A percentile compares a stretch with the other conserved stretches of the same genome.
Conservation (phyloP, 2,329 filamentous ascomycete species). For the Colletotrichum sp. region DNA sequence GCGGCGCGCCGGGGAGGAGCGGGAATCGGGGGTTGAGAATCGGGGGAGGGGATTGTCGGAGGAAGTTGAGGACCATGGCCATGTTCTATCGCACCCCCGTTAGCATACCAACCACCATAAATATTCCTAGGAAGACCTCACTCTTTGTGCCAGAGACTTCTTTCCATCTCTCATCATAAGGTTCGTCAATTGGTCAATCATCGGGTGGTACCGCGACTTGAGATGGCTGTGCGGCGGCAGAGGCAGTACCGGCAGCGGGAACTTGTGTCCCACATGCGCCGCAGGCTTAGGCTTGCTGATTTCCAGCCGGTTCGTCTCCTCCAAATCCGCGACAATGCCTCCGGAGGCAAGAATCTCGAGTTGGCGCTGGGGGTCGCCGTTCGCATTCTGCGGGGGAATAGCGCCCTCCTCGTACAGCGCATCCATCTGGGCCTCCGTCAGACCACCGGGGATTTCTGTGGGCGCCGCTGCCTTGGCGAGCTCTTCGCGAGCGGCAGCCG, state of each 20-base stretch:
- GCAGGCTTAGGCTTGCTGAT: neutral
- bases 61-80: constrained; percentile 79
- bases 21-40: constrained; percentile 73
- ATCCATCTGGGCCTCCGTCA: constrained; percentile 49
- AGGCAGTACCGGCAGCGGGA: constrained; percentile 71
- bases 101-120: neutral
- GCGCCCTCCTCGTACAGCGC: constrained; percentile 47
- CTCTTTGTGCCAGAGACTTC: constrained; percentile 86
- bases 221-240: constrained; percentile 68
- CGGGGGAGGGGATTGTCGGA: constrained; percentile 85
- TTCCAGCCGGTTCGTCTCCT: constrained; percentile 6
- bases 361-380: constrained; percentile 24
- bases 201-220: constrained; percentile 83
- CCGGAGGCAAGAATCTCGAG: constrained; percentile 37
- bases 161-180: constrained; percentile 93
- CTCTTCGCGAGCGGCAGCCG: constrained; percentile 7
- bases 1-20: constrained; percentile 78
- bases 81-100: constrained; percentile 71
- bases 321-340: constrained; percentile 17
- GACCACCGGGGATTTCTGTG: constrained; percentile 30
- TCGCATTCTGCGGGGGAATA: constrained; percentile 37
- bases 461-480: neutral
- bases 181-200: constrained; percentile 87
- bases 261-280: constrained; percentile 60
- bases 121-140: constrained; percentile 45